Percentiles rank a stretch among this genome's conserved stretches.
phyloP scores from a whole-genome alignment of 768 basidiomycete species.

The Antrodiella citrinella region DNA sequence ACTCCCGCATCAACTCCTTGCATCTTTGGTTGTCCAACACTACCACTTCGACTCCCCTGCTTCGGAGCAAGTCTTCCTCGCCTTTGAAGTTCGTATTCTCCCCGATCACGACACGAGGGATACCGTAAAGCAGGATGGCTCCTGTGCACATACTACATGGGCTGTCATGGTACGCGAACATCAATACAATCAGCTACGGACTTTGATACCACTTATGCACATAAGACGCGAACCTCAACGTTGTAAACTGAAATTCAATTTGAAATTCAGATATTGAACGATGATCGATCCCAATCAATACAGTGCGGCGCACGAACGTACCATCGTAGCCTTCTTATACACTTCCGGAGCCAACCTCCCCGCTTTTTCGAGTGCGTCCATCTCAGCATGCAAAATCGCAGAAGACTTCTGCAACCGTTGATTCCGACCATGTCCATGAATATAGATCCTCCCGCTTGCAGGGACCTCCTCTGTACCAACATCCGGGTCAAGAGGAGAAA shows the following conservation, averaged over 20 bases:
- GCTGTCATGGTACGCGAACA: constrained; percentile 26
- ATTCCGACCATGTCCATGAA: constrained; percentile 39
- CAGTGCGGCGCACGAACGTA: too few species aligned
- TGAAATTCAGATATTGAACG: too few species aligned
- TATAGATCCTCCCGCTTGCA: constrained; percentile 2
- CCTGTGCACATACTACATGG: constrained; percentile 66
- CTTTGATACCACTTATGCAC: too few species aligned
- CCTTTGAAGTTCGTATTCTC: constrained; percentile 50
- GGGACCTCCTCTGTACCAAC: constrained; percentile 7
- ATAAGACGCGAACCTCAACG: background rate
- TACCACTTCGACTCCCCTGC: constrained; percentile 41
- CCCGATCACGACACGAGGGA: constrained; percentile 58
- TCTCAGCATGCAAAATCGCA: constrained; percentile 40
- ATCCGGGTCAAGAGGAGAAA: too few species aligned
- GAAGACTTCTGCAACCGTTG: constrained; percentile 35
- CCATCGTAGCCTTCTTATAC: constrained; percentile 44
- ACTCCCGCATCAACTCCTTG: constrained; percentile 45
- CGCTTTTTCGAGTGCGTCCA: constrained; percentile 42
- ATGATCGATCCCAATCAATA: too few species aligned
- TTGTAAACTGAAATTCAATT: too few species aligned
- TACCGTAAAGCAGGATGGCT: constrained; percentile 53
- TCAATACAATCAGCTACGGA: too few species aligned
- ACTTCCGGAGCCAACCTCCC: constrained; percentile 38
- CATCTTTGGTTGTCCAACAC: constrained; percentile 38
- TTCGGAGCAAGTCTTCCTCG: constrained; percentile 44